Conservation (phyloP, 148 eudicot species). For the Arbutus unedo region DNA sequence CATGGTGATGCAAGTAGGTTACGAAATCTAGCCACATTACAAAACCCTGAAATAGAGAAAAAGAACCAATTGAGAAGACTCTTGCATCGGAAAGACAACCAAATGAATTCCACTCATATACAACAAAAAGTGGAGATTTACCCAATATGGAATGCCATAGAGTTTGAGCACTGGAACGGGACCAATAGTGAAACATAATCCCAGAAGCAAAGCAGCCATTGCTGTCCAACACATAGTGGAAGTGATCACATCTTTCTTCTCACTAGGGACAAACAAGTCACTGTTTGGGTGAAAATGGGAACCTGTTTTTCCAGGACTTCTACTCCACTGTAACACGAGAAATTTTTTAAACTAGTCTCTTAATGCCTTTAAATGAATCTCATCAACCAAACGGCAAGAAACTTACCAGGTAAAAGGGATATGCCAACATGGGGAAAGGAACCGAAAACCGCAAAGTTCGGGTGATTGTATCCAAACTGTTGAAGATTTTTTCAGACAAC, state of each 20-base stretch:
- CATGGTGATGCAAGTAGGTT: slow-evolving; percentile 48
- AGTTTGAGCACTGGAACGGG: slow-evolving; percentile 44
- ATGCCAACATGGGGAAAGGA: slow-evolving; percentile 52
- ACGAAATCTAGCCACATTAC: slow-evolving; percentile 41
- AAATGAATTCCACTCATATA: neutral
- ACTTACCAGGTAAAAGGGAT: slow-evolving; percentile 50
- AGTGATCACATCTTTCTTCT: slow-evolving; percentile 46
- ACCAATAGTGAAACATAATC: slow-evolving; percentile 36
- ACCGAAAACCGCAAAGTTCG: slow-evolving; percentile 33
- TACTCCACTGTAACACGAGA: slow-evolving; percentile 28
- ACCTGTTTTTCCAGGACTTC: slow-evolving; percentile 55
- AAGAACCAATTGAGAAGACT: neutral
- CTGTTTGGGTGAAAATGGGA: slow-evolving; percentile 51
- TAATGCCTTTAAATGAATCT: neutral
- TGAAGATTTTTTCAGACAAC: slow-evolving; percentile 45
- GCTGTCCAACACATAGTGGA: slow-evolving; percentile 51
- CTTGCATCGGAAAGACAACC: neutral
- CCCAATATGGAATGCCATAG: slow-evolving; percentile 49
- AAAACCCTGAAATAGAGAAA: slow-evolving; percentile 20
- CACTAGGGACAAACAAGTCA: slow-evolving; percentile 40
- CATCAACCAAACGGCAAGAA: neutral
- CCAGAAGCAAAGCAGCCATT: slow-evolving; percentile 43
- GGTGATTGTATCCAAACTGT: slow-evolving; percentile 30
- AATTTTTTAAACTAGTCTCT: neutral
- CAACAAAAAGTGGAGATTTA: slow-evolving; percentile 14